These are phyloP conservation scores for Citrus glauca DNA, from an alignment of 345 rosid species.

Conservation along the genomic window DNA sequence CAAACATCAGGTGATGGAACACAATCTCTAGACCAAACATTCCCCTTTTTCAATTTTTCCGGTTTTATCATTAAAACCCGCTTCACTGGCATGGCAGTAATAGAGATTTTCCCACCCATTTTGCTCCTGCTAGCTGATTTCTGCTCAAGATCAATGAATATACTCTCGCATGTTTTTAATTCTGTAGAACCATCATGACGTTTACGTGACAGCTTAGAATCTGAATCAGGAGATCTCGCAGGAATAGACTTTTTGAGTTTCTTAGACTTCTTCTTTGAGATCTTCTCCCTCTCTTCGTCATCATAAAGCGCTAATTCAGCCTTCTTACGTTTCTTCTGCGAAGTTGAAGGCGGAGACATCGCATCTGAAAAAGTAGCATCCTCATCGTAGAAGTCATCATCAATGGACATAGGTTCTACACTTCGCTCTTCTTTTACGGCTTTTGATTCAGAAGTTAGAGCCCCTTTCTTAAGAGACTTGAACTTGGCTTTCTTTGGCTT, in stretches of 20 bases:
- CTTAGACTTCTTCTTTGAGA: constrained; percentile 72
- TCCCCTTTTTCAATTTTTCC: constrained; percentile 89
- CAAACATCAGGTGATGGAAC: constrained; percentile 90
- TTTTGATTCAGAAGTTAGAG: constrained; percentile 62
- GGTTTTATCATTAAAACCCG: constrained; percentile 77
- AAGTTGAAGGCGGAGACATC: constrained; percentile 39
- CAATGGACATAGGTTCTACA: constrained; percentile 42
- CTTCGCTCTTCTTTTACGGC: constrained; percentile 46
- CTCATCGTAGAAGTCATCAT: constrained; percentile 37
- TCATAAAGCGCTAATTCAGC: constrained; percentile 34
- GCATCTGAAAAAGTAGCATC: constrained; percentile 53
- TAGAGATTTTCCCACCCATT: constrained; percentile 72
- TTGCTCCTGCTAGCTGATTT: constrained; percentile 65
- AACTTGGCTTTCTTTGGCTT: constrained; percentile 87
- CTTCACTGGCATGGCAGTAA: constrained; percentile 77
- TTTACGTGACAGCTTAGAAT: constrained; percentile 35
- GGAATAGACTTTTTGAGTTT: constrained; percentile 49
- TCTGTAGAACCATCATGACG: constrained; percentile 41
- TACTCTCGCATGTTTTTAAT: constrained; percentile 31
- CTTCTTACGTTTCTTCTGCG: constrained; percentile 64
- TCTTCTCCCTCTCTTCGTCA: constrained; percentile 50
- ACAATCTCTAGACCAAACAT: constrained; percentile 89
- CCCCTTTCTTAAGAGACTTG: constrained; percentile 87
- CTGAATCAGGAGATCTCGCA: constrained; percentile 36
- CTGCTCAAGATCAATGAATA: constrained; percentile 56